Base-by-base conservation (phyloP, 106 monocot species). In the Xerophyta viscosa region DNA sequence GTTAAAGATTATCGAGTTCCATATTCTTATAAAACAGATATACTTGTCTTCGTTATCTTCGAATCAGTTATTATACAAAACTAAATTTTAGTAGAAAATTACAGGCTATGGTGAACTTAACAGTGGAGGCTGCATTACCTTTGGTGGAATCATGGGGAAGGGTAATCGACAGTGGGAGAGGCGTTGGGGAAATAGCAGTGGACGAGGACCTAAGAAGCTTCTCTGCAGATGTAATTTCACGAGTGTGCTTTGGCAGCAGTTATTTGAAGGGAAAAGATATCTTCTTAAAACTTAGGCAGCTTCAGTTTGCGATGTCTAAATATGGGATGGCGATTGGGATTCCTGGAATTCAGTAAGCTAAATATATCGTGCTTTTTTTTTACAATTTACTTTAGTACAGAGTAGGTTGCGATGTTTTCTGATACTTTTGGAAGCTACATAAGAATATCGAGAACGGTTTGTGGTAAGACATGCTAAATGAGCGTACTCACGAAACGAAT, bases 171-270 rank as follows among this genome's bases (percentile, higher is more conserved):
- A 27, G 11, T 2, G 48, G 31, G 27, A 75, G 82, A 8, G 82
- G 67, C 0, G 30, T 10, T 9, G 65, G 47, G 36, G 79, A 73
- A 0, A 50, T 92, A 22, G 28, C 24, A 0, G 70, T 86, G 13
- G 82, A 79, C 20, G 67, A 76, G 33, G 75, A 87, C 48, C 31
- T 92, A 6, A 68, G 63, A 20, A 71, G 31, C 43, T 77, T 70
- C 19, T 82, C 92, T 3, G 76, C 76, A 0, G 86, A 92, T 60
- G 81, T 92, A 10, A 79, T 92, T 19, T 82, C 87, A 21, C 72
- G 76, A 57, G 70, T 78, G 3, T 76, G 86, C 46, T 92, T 92
- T 45, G 92, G 92, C 0, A 65, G 77, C 10, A 76, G 67, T n/a
- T 83, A 71, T 42, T 61, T 52, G 5, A 63, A 70, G 56, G 92